phyloP scores from a whole-genome alignment of 2,329 filamentous ascomycete genomes.

The Botrytis paeoniae region DNA sequence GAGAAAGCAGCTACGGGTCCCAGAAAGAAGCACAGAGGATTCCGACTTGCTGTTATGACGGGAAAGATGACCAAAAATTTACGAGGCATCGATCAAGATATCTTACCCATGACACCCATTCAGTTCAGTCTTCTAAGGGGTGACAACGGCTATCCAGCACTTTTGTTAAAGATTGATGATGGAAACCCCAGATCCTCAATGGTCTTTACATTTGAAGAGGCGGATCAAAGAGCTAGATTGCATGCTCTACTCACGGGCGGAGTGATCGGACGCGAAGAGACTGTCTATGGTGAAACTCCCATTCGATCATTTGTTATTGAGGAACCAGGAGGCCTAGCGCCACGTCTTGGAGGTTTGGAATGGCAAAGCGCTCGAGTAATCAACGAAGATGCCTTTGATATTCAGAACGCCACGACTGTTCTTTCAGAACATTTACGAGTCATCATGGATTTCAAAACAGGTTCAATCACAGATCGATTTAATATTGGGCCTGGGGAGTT shows the following conservation, averaged over 20 bases:
- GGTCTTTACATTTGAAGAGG: conserved; percentile 72
- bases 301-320: conserved; percentile 63
- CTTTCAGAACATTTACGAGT: conserved; percentile 74
- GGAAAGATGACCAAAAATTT: conserved; percentile 73
- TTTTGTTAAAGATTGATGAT: conserved; percentile 61
- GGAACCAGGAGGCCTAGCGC: conserved; percentile 42
- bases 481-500: conserved; percentile 77
- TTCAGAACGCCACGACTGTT: conserved; percentile 63
- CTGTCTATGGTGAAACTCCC: conserved; percentile 66
- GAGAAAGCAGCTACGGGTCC: conserved; percentile 70
- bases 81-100: conserved; percentile 69
- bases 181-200: conserved; percentile 54
- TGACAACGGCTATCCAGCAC: conserved; percentile 63
- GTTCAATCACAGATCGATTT: conserved; percentile 77
- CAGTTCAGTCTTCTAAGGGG: conserved; percentile 74
- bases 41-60: conserved; percentile 74
- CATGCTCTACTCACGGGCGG: conserved; percentile 73
- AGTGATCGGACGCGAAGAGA: conserved; percentile 64
- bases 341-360: conserved; percentile 40
- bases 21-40: conserved; percentile 73
- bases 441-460: conserved; percentile 70
- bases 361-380: conserved; percentile 71
- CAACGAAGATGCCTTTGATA: conserved; percentile 60
- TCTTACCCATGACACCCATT: conserved; percentile 64
- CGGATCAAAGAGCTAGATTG: conserved; percentile 66